Conservation (phyloP, 176 grass and related monocot species). For the Oryza punctata region DNA sequence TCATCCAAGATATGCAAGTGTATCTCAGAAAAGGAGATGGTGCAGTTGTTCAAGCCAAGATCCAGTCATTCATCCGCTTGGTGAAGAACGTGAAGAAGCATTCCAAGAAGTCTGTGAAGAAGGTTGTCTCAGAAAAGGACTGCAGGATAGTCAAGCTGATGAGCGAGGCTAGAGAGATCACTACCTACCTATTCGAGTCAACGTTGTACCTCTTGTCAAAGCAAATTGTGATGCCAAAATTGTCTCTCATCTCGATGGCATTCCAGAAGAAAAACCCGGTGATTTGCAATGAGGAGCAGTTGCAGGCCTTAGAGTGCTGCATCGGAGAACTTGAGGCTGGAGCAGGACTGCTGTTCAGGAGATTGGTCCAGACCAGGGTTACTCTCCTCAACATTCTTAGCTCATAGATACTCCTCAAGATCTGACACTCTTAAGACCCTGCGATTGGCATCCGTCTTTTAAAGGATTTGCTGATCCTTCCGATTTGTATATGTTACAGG, state of each 20-base stretch:
- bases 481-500: constrained; percentile 3
- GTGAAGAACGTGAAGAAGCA: constrained; percentile 47
- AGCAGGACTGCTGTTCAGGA: constrained; percentile 38
- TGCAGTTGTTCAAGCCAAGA: constrained; percentile 7
- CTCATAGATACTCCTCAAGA: constrained; percentile 25
- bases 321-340: constrained; percentile 40
- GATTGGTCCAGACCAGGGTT: constrained; percentile 50
- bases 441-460: constrained; percentile 45
- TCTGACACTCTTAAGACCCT: constrained; percentile 5
- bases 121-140: constrained; percentile 7
- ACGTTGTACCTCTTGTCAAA: constrained; percentile 22
- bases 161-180: constrained; percentile 49
- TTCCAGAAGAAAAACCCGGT: constrained; percentile 15
- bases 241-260: constrained; percentile 34
- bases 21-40: constrained; percentile 39
- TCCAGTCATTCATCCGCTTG: constrained; percentile 28
- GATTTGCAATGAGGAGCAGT: constrained; percentile 25
- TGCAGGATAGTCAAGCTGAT: constrained; percentile 14
- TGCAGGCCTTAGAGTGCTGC: constrained; percentile 14
- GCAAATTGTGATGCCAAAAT: constrained; percentile 25
- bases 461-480: constrained; percentile 22
- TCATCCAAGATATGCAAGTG: constrained; percentile 34
- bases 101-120: constrained; percentile 44
- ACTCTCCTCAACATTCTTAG: constrained; percentile 53
- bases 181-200: constrained; percentile 39